Evolutionary conservation across 2,329 filamentous ascomycete genomes (phyloP), one percentile per base, ranked within the genome.

Genomic region (Delphinella strobiligena): DNA sequence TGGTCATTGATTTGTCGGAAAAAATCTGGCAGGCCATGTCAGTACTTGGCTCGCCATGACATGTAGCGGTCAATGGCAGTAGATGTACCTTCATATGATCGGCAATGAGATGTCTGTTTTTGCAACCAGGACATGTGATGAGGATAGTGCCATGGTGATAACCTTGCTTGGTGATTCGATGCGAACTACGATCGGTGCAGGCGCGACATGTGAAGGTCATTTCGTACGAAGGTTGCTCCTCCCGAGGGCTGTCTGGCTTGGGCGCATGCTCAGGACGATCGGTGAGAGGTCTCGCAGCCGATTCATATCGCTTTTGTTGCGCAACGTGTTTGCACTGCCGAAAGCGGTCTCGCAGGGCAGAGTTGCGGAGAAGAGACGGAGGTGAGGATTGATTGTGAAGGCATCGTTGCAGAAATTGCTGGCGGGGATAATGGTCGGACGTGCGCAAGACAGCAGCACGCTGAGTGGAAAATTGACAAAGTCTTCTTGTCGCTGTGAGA

Each of bases 111-210:
- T 98, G 91, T 17, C 87, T 74, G 56, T 85, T 88, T 53, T 80
- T 78, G 62, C 91, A 98, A 3, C 69, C 67, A 0, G 91, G 89
- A 57, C 91, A 98, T 24, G 81, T 80, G 48, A 96, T 88, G 42
- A 98, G 68, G 4, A 91, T 81, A 1, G 86, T 89, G 27, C 91
- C 91, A 47, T 80, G 71, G 61, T 96, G 88, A 58, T 98, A 98
- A 22, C 86, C 91, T 56, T 96, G 91, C 61, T 96, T 95, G 19
- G 85, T 86, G 51, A 98, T 70, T 37, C 74, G 74, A 63, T 98
- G 93, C 10, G 78, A 72, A n/a, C 85, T 93, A 42, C 88, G 80
- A 27, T 74, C 66, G 34, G 71, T 68, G 64, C 91, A 98, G 40
- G 55, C 54, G 43, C 82, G 79, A 72, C 91, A 98, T 49, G 91